Base-by-base conservation (phyloP, 345 rosid genomes). In the Clausena lansium region DNA sequence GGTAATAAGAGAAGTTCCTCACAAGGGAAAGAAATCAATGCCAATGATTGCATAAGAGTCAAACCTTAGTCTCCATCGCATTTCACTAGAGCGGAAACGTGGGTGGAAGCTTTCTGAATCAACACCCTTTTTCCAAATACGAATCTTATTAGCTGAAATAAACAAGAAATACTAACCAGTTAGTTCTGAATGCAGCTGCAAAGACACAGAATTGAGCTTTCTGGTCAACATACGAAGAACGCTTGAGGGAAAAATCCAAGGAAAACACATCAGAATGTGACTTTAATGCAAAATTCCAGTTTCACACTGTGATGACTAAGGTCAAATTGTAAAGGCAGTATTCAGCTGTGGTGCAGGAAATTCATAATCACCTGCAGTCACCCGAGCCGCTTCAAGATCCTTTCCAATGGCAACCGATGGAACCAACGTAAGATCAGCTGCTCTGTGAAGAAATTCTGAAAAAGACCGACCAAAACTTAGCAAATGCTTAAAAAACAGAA, bases 51-150 rank as follows among this genome's bases (percentile, higher is more conserved):
- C 24, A 28, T 0, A 22, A 61, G 24, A 68, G 60, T 70, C 81
- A 77, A 57, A 85, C 99, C 95, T 96, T 63, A 96, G 85, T 89
- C 92, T 91, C 61, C 87, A 25, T 62, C 98, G 89, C 98, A 96
- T 96, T 84, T 94, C 94, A 41, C 87, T 84, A 67, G 89, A 92
- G 77, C 89, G 83, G 80, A 82, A 94, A 77, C 87, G 90, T 30
- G 98, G 98, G 86, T 94, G 88, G 81, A 96, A 96, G 78, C 94
- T 94, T 77, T 90, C 93, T 32, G 97, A 94, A 87, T 96, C 99
- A 8, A 96, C 99, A 78, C 99, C 99, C 87, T 96, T 96, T 72
- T 92, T 96, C 98, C 99, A 96, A 76, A 96, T 91, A 50, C 97
- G 94, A 57, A 96, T 95, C 90, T 90, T 95, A 77, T 96, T 88